phyloP scores from a whole-genome alignment of 129 eudicot species.

The Flaveria trinervia region DNA sequence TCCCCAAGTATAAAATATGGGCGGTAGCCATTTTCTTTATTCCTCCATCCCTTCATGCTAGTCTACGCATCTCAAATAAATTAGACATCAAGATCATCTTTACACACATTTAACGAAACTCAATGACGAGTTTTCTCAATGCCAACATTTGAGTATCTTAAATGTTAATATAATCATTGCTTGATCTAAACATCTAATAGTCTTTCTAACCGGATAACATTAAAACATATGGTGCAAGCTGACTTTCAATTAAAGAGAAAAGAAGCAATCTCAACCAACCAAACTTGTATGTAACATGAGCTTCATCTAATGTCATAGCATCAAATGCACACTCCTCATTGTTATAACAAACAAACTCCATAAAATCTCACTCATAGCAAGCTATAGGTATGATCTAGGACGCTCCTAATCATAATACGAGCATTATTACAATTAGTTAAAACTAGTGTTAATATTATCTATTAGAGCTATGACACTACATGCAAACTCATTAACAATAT shows the following conservation, averaged over 20 bases:
- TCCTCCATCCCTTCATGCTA: slow-evolving; percentile 61
- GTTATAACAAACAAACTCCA: too few species aligned
- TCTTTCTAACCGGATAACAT: not conserved
- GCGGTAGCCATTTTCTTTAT: slow-evolving; percentile 45
- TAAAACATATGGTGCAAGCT: not conserved
- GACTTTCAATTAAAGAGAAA: not conserved
- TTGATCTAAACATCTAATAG: too few species aligned
- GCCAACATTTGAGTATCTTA: not conserved
- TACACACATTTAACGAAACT: not conserved
- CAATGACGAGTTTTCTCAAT: not conserved
- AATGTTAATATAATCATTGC: not conserved
- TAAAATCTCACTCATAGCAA: too few species aligned
- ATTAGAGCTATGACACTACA: slow-evolving; percentile 18
- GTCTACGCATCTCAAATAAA: slow-evolving; percentile 50
- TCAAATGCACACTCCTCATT: not conserved
- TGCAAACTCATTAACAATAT: slow-evolving; percentile 12
- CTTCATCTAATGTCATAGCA: slow-evolving; percentile 1
- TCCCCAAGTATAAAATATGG: slow-evolving; percentile 84
- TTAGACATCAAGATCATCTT: slow-evolving; percentile 13
- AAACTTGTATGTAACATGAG: slow-evolving; percentile 5
- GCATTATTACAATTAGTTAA: not conserved
- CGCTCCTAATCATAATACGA: not conserved
- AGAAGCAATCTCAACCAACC: not conserved
- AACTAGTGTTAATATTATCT: slow-evolving; percentile 3
- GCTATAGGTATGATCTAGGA: too few species aligned